Evolutionary conservation across 176 grass and related monocot genomes (phyloP), one percentile per base, ranked within the genome.

Genomic region (Juncus effusus): DNA sequence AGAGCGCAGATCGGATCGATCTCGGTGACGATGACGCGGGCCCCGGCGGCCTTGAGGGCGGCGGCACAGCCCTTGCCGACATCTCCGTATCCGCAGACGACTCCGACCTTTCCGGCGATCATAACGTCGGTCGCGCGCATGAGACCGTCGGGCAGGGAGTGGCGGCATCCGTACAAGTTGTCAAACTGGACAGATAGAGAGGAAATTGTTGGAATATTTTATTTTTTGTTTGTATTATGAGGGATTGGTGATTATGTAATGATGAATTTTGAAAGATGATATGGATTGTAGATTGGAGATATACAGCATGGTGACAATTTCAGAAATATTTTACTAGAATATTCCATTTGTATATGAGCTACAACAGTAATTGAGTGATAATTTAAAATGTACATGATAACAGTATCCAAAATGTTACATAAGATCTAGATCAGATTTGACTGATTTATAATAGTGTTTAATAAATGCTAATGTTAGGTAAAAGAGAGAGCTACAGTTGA

Each of bases 1-100:
- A 99, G 94, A 59, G 94, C 94, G 53, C 94, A 99, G 67, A 99
- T 99, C 62, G 94, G 94, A 75, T 99, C 94, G 2, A 99, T 99
- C 78, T 99, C 94, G 0, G 94, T 99, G 6, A 99, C 83, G 2
- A 99, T 99, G 44, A 99, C 94, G 47, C 88, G 94, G 77, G 94
- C 94, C 70, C 94, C 94, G 12, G 94, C 94, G 69, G 89, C 82
- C 83, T 93, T 99, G 42, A 99, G 72, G 3, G 94, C 94, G 39
- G 94, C 54, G 12, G 85, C 94, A 74, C 94, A 99, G 41, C 94
- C 94, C 82, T 99, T 99, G 76, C 94, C 94, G 1, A 99, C 88
- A 84, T 92, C 85, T 61, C 94, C 94, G 40, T 93, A 99, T 59
- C 94, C 94, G 5, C 82, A 89, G 72, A 99, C 94, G 7, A 99